Evolutionary conservation across 148 eudicot species (phyloP).

Genomic region (Dianthus caryophyllus): DNA sequence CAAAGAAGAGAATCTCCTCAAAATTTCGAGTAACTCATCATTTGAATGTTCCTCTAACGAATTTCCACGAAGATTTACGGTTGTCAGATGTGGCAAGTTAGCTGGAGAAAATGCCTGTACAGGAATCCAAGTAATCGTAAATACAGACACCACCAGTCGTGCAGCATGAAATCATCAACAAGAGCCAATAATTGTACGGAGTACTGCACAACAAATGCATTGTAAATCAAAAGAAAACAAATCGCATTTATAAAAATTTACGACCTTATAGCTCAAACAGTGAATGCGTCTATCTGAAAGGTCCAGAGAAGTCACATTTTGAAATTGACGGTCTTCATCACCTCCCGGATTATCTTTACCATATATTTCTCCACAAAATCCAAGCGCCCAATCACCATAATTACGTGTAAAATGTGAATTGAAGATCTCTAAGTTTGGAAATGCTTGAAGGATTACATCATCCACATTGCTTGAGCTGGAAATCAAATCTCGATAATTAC

Average conservation of each 20-base stretch:
- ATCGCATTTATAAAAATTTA: conserved; percentile 6
- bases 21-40: conserved; percentile 39
- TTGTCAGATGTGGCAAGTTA: conserved; percentile 58
- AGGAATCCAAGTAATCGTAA: not conserved
- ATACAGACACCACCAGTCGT: not conserved
- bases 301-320: conserved; percentile 57
- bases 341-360: conserved; percentile 61
- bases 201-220: too few relatives aligned
- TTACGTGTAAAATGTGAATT: conserved; percentile 70
- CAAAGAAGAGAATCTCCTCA: conserved; percentile 58
- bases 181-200: not conserved
- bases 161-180: not conserved
- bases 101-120: conserved; percentile 68
- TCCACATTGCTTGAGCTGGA: conserved; percentile 44
- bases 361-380: conserved; percentile 85
- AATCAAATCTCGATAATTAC: too few relatives aligned
- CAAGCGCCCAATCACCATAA: conserved; percentile 72
- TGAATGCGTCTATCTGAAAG: conserved; percentile 73
- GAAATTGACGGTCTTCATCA: conserved; percentile 42
- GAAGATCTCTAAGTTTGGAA: conserved; percentile 73
- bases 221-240: not conserved
- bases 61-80: conserved; percentile 77
- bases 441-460: conserved; percentile 49
- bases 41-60: conserved; percentile 53
- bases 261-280: conserved; percentile 66